Conservation (phyloP, 176 grass and related monocot species). For the Oryza rufipogon region DNA sequence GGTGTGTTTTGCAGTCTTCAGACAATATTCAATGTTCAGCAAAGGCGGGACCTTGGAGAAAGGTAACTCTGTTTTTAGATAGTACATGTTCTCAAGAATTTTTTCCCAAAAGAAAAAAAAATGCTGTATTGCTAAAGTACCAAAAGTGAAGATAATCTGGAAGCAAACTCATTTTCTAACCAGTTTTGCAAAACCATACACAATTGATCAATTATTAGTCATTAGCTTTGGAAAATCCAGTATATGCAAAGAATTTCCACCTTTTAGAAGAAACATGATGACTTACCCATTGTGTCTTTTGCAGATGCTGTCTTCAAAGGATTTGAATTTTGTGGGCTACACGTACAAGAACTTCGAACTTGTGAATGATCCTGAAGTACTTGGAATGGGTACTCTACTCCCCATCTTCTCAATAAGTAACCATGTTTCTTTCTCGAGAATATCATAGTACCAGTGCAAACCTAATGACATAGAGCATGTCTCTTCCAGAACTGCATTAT, state of each 20-base stretch:
- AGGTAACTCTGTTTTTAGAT: slow-evolving; percentile 50
- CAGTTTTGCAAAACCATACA: not conserved
- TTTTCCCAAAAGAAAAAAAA: not conserved
- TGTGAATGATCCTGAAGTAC: slow-evolving; percentile 82
- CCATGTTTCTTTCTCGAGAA: not conserved
- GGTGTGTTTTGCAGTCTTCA: slow-evolving; percentile 50
- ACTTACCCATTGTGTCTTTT: slow-evolving; percentile 16
- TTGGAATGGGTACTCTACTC: slow-evolving; percentile 74
- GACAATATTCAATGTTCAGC: slow-evolving; percentile 65
- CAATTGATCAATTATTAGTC: not conserved
- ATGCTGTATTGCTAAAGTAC: not conserved
- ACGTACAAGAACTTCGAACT: slow-evolving; percentile 99
- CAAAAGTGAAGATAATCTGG: not conserved
- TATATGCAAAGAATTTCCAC: slow-evolving; percentile 7
- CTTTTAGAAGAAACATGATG: not conserved
- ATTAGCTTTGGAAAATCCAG: not conserved
- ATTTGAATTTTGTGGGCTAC: slow-evolving; percentile 96
- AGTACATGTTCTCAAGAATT: not conserved
- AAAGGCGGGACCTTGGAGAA: slow-evolving; percentile 93
- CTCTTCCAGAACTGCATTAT: not conserved
- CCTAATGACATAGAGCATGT: not conserved
- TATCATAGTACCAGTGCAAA: not conserved
- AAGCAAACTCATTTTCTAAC: not conserved
- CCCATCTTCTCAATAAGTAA: slow-evolving; percentile 1
- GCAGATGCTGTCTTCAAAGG: slow-evolving; percentile 99